Evolutionary conservation across 768 basidiomycete genomes (phyloP).

Genomic region (Mycena belliarum): DNA sequence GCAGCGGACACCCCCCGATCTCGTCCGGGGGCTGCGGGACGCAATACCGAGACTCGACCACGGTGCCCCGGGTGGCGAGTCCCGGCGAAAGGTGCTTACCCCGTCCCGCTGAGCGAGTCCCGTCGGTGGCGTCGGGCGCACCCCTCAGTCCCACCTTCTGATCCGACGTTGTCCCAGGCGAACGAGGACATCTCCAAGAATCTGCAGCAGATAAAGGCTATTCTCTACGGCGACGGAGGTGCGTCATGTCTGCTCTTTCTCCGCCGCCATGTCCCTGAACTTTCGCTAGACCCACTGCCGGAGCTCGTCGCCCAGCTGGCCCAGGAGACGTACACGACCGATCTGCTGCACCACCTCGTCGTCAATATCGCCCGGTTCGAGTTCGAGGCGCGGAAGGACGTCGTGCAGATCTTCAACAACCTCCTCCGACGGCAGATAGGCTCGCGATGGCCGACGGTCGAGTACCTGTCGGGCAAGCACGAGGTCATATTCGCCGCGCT

Average conservation of each 20-base stretch:
- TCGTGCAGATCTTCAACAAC: constrained; percentile 87
- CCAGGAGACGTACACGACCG: constrained; percentile 92
- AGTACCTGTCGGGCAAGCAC: constrained; percentile 80
- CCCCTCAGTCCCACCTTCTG: constrained; percentile 6
- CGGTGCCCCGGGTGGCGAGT: constrained; percentile 73
- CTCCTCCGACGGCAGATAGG: constrained; percentile 91
- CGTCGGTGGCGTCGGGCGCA: neutral
- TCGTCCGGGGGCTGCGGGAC: constrained; percentile 80
- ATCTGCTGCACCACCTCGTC: constrained; percentile 81
- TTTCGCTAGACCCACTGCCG: constrained; percentile 68
- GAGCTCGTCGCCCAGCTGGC: constrained; percentile 93
- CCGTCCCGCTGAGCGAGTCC: neutral
- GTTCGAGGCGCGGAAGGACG: constrained; percentile 90
- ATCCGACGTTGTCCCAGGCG: constrained; percentile 50
- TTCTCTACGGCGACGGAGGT: constrained; percentile 90
- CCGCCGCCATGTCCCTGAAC: constrained; percentile 7
- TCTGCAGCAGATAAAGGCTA: constrained; percentile 85
- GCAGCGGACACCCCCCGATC: constrained; percentile 82
- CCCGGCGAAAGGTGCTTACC: constrained; percentile 70
- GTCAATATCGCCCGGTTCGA: constrained; percentile 84
- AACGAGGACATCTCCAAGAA: constrained; percentile 89
- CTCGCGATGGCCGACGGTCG: constrained; percentile 92
- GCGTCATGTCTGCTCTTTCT: constrained; percentile 24
- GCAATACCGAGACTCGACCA: constrained; percentile 75
- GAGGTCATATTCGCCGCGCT: constrained; percentile 80